phyloP scores from a whole-genome alignment of 768 basidiomycete genomes.

The Phlegmacium glaucopus region DNA sequence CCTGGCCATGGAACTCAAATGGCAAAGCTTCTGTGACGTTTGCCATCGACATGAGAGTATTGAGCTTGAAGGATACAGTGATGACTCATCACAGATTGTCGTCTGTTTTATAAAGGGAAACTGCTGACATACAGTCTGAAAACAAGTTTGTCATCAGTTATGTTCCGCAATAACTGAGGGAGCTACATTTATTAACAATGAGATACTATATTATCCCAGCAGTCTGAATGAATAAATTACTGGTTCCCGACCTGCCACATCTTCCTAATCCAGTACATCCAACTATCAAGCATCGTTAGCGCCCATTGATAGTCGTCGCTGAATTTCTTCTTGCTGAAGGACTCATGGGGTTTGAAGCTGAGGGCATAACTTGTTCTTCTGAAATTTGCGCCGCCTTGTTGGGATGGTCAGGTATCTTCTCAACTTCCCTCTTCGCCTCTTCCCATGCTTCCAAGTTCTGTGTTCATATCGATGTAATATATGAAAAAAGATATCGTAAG shows the following conservation, averaged over 20 bases:
- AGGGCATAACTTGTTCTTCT: conserved; percentile 26
- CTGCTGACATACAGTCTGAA: too few relatives aligned
- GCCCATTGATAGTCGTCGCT: conserved; percentile 68
- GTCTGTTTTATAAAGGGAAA: too few relatives aligned
- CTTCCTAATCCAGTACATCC: not conserved
- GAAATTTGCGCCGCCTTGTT: conserved; percentile 55
- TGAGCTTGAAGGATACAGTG: not conserved
- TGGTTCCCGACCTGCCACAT: too few relatives aligned
- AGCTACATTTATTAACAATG: too few relatives aligned
- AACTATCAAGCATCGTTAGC: conserved; percentile 20
- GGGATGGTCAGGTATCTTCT: conserved; percentile 87
- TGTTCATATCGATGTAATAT: conserved; percentile 5
- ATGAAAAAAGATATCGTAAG: conserved; percentile 8
- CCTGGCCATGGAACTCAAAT: conserved; percentile 32
- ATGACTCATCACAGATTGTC: not conserved
- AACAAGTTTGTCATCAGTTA: too few relatives aligned
- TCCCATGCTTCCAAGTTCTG: conserved; percentile 98
- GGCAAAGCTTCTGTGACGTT: conserved; percentile 13
- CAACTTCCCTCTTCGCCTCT: conserved; percentile 89
- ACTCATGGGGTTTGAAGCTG: conserved; percentile 18
- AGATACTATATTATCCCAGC: too few relatives aligned
- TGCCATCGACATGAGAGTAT: conserved; percentile 12
- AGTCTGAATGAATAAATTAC: too few relatives aligned
- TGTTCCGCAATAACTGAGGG: too few relatives aligned
- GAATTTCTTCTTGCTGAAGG: conserved; percentile 58